A percentile compares a stretch with the other conserved stretches of the same genome.
These are phyloP conservation scores for Coelastrella sp. DNA, from an alignment of 139 green algal species.

Conservation along the genomic window DNA sequence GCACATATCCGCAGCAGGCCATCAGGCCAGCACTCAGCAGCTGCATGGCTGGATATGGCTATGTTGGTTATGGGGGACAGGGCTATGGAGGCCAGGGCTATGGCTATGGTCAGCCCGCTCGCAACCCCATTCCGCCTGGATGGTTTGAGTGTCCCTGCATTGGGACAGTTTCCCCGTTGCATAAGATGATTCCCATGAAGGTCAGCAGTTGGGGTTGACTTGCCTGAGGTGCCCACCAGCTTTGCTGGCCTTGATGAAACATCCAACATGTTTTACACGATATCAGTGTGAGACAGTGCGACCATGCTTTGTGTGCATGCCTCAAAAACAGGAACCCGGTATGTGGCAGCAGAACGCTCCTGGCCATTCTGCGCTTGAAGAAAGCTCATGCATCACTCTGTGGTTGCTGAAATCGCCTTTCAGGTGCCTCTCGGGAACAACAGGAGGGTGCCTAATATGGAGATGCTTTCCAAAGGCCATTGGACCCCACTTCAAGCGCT, in stretches of 20 bases:
- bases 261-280: too few species aligned
- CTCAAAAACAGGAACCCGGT: too few species aligned
- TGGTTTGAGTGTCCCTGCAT: constrained; percentile 43
- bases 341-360: background rate
- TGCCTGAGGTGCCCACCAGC: too few species aligned
- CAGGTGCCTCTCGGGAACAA: constrained; percentile 31
- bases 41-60: background rate
- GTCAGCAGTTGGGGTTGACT: background rate
- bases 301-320: too few species aligned
- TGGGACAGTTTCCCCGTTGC: constrained; percentile 7
- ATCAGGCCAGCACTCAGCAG: background rate
- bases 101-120: background rate
- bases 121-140: constrained; percentile 38
- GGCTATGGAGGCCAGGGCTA: background rate
- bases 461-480: background rate
- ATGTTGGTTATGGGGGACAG: background rate
- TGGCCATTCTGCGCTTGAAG: background rate
- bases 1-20: background rate
- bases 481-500: constrained; percentile 3
- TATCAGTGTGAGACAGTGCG: too few species aligned
- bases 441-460: background rate
- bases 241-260: too few species aligned
- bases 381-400: background rate
- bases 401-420: background rate
- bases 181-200: constrained; percentile 42